Base-by-base conservation (phyloP, 768 basidiomycete genomes). In the Rhizopogon sp. region DNA sequence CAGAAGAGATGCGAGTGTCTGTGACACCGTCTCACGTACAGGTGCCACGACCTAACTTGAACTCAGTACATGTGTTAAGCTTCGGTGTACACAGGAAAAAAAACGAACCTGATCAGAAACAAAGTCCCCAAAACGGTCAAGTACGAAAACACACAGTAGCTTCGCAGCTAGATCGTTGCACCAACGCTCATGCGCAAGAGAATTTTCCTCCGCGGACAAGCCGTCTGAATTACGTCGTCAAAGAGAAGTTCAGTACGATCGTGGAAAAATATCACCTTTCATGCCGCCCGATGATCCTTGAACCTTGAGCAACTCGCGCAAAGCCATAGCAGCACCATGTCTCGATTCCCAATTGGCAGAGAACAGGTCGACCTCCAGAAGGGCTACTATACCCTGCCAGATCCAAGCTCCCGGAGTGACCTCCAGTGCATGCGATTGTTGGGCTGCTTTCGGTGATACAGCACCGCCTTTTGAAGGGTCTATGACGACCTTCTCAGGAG, bases 121-220 rank as follows among this genome's bases (percentile, higher is more conserved):
- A 66, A 95, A 99, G 71, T 99, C 97, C 2, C 95, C 93, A 63
- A 99, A 99, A n/a, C 97, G 85, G 68, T 99, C 97, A 25, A 98
- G 77, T 33, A 96, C 89, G 58, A 98, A 89, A 8, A 98, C 84
- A 61, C 87, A 88, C 2, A 98, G 80, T 50, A 97, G 81, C 60
- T 88, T 88, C 9, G 90, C 83, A 2, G 92, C 88, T 14, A 98
- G 73, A 55, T 87, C 84, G 57, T 95, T 95, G 69, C 90, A 93
- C 93, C 93, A 96, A 62, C 79, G 79, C 69, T 91, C 88, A 62
- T 94, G 92, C 0, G 77, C 77, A 41, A 74, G 68, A 17, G 78
- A 77, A 60, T 94, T 94, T 64, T 85, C 83, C 52, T 75, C 71
- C 52, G 56, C 60, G 3, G 80, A 74, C 17, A 76, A 57, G 45